Evolutionary conservation across 2,329 filamentous ascomycete species (phyloP).

Genomic region (Neopestalotiopsis sp.): DNA sequence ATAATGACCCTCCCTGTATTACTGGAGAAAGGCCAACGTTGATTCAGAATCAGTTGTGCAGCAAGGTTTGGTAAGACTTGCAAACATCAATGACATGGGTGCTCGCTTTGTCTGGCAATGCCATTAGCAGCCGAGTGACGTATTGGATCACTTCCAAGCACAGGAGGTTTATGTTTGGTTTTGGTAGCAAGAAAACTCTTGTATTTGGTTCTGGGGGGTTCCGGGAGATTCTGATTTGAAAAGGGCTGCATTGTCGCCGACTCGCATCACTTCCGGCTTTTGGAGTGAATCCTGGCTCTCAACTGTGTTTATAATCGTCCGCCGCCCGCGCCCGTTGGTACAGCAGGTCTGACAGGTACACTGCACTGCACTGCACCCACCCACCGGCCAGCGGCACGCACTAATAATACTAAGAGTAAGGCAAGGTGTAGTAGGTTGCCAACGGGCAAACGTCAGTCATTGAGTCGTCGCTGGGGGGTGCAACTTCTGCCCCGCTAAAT

Average conservation of each 20-base stretch:
- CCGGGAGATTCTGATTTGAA: neutral
- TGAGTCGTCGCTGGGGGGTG: neutral
- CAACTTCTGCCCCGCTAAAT: conserved; percentile 33
- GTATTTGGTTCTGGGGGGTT: too few species aligned
- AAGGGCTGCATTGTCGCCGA: neutral
- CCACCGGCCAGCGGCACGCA: neutral
- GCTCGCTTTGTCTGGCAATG: too few species aligned
- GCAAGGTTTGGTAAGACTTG: too few species aligned
- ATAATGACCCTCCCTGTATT: too few species aligned
- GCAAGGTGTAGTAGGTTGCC: neutral
- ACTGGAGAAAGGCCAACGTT: too few species aligned
- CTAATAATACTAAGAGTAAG: neutral
- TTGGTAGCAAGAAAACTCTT: too few species aligned
- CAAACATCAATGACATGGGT: too few species aligned
- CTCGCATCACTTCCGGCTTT: neutral
- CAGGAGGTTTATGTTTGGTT: too few species aligned
- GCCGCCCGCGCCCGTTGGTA: neutral
- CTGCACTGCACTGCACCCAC: too few species aligned
- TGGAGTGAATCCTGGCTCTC: neutral
- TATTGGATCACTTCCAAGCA: too few species aligned
- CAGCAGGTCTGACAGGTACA: conserved; percentile 2
- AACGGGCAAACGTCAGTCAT: neutral
- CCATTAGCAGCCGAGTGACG: too few species aligned
- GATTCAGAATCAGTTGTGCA: too few species aligned
- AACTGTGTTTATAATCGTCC: neutral